Base-by-base conservation (phyloP, 2,329 filamentous ascomycete species). In the Ophiognomonia clavigignenti-juglandacearum region DNA sequence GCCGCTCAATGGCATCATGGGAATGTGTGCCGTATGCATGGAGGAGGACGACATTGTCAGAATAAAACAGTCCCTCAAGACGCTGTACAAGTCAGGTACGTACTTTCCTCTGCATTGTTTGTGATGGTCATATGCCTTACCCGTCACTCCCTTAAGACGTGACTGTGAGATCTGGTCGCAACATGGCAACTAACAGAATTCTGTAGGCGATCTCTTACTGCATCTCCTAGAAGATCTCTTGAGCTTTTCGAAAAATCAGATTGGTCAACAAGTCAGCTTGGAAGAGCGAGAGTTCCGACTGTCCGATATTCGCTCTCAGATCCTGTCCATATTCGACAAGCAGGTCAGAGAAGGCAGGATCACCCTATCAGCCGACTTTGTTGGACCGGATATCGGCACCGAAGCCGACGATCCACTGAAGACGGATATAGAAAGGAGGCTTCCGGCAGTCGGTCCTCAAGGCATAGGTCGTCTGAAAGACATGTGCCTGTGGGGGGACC, bases 211-310 rank as follows among this genome's bases (percentile, higher is more conserved):
- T 61, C 67, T 96, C 6, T 68, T 96, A 7, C 72, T 95, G 3
- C 90, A 96, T 59, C 76, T 96, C 2, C 72, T 96, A 7, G 93
- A 93, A 34, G 91, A 96, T 68, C 73, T 96, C 4, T 69, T 96
- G 32, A 95, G 88, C 29, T 96, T 96, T 66, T 93, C 88, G 61
- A 96, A 95, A 66, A 96, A 96, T 59, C 89, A 96, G 64, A 90
- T 95, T 42, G 90, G 89, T 3, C 87, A 95, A 57, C 83, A 91
- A 52, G 71, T 96, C 36, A 84, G 73, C 34, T 71, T 96, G 1
- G 89, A 96, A 56, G 85, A 95, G 61, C 87, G 81, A 52, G 90
- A 95, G 57, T 96, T 96, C 58, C 75, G 85, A 8, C 62, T 96
- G 23, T 82, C 83, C n/a, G 90, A 96, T 54, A 82, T 96, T 52